phyloP scores from a whole-genome alignment of 805 yeast species.

The Barnettozyma wickerhamii region DNA sequence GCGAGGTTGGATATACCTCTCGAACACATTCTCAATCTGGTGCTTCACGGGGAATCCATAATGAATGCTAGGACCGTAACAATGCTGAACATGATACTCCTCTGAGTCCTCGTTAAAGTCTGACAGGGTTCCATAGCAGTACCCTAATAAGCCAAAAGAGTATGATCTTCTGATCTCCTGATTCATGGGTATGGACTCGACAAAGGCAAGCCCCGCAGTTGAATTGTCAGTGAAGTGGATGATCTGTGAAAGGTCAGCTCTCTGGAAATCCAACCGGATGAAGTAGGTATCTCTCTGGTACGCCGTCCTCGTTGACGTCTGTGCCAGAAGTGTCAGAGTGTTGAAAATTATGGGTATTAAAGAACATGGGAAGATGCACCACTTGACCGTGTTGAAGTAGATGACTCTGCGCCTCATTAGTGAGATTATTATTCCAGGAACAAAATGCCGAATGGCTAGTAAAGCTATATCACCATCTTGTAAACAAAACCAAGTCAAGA shows the following conservation, averaged over 20 bases:
- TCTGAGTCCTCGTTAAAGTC: neutral
- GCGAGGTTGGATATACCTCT: neutral
- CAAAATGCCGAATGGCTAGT: neutral
- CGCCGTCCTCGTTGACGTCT: neutral
- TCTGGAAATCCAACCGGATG: conserved; percentile 7
- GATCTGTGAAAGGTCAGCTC: conserved; percentile 3
- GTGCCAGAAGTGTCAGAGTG: conserved; percentile 1
- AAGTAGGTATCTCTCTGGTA: conserved; percentile 5
- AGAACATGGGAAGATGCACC: conserved; percentile 8
- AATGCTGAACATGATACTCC: conserved; percentile 1
- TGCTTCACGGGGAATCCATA: conserved; percentile 4
- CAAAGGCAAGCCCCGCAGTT: neutral
- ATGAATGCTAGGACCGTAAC: conserved; percentile 1
- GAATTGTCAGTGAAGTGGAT: neutral
- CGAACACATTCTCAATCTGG: neutral
- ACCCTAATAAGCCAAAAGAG: conserved; percentile 7
- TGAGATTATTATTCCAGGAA: too few species aligned
- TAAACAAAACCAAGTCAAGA: too few species aligned
- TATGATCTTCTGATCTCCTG: conserved; percentile 1
- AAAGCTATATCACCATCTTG: neutral
- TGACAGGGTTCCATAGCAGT: conserved; percentile 6
- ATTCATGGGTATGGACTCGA: neutral
- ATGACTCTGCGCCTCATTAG: neutral
- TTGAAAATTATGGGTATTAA: conserved; percentile 8
- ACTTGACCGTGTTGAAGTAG: conserved; percentile 7